These are phyloP conservation scores for Blastobotrys terrestris DNA, from an alignment of 805 yeast species.

Conservation along the genomic window DNA sequence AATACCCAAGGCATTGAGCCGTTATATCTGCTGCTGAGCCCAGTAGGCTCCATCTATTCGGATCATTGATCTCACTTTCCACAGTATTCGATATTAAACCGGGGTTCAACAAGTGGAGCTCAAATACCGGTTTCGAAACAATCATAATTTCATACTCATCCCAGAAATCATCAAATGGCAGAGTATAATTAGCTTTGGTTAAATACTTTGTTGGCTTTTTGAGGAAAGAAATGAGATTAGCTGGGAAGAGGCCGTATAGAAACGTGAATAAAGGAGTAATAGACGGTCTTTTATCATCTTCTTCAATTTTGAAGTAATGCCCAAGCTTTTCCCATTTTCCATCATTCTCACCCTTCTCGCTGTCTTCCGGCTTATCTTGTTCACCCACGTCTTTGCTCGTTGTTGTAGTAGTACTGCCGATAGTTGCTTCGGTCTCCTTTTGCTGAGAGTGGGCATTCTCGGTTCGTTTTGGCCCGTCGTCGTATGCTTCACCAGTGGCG, in stretches of 20 bases:
- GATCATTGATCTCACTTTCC: conserved; percentile 32
- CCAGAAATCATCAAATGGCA: conserved; percentile 28
- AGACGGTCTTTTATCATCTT: conserved; percentile 21
- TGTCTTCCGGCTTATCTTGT: neutral
- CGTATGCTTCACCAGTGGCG: conserved; percentile 11
- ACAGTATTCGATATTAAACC: conserved; percentile 35
- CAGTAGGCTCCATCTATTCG: conserved; percentile 27
- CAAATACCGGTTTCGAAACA: conserved; percentile 28
- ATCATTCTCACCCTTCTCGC: neutral
- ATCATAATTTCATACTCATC: conserved; percentile 31
- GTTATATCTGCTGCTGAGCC: conserved; percentile 36
- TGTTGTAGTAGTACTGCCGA: neutral
- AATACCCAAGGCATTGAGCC: conserved; percentile 26
- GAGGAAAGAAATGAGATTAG: conserved; percentile 40
- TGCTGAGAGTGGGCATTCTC: too few species aligned
- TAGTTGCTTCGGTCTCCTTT: conserved; percentile 6
- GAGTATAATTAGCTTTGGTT: conserved; percentile 15
- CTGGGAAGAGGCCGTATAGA: conserved; percentile 54
- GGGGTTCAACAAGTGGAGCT: conserved; percentile 44
- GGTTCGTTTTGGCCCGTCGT: too few species aligned
- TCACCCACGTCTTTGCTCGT: conserved; percentile 2
- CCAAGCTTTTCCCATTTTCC: conserved; percentile 24
- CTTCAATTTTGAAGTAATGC: conserved; percentile 11
- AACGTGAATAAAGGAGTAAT: conserved; percentile 39
- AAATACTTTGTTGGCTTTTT: conserved; percentile 38